Evolutionary conservation across 2,329 filamentous ascomycete genomes (phyloP).

Genomic region (Chaetomium olivaceum): DNA sequence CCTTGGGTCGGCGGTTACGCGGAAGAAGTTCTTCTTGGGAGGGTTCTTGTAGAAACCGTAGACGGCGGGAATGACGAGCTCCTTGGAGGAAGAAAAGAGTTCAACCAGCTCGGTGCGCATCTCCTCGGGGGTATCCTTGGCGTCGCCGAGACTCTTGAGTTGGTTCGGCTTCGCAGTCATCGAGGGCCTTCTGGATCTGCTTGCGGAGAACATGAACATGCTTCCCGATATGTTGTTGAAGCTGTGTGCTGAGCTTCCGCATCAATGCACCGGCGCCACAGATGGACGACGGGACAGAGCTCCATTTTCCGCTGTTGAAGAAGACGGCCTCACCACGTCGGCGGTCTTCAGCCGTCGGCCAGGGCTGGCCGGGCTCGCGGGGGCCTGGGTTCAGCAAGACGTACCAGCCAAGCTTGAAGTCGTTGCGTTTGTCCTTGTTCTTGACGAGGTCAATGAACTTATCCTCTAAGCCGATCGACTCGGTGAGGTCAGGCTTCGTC

Average conservation of each 20-base stretch:
- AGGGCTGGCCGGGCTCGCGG: conserved; percentile 46
- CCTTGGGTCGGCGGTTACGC: conserved; percentile 49
- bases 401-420: conserved; percentile 55
- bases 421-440: conserved; percentile 52
- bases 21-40: conserved; percentile 53
- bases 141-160: conserved; percentile 52
- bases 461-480: conserved; percentile 54
- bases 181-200: conserved; percentile 53
- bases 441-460: conserved; percentile 56
- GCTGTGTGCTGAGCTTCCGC: conserved; percentile 51
- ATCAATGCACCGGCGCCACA: conserved; percentile 50
- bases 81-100: conserved; percentile 54
- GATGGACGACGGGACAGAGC: conserved; percentile 48
- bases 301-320: conserved; percentile 53
- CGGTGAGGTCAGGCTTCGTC: conserved; percentile 55
- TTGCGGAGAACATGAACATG: conserved; percentile 53
- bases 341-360: conserved; percentile 47
- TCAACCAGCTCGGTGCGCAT: conserved; percentile 57
- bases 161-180: conserved; percentile 51
- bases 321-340: conserved; percentile 49
- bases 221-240: conserved; percentile 54
- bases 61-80: conserved; percentile 55
- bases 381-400: conserved; percentile 53
- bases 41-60: conserved; percentile 59
- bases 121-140: conserved; percentile 54